Conservation (phyloP, 768 basidiomycete genomes). For the Leccinum aurantiacum region DNA sequence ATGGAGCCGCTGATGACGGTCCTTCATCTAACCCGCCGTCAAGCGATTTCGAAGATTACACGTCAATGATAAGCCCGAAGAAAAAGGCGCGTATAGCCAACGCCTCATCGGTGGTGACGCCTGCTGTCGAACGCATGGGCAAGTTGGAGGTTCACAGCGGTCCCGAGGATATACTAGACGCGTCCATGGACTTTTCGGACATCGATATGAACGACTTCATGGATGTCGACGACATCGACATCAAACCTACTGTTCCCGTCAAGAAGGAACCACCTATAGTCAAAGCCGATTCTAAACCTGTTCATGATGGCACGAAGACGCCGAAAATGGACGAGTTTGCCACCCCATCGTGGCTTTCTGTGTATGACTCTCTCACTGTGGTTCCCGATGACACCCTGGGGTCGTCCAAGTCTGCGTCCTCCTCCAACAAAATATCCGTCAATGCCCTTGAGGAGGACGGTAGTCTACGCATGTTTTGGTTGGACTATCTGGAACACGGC, state of each 20-base stretch:
- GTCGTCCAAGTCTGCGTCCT: slow-evolving; percentile 33
- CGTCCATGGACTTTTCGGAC: slow-evolving; percentile 54
- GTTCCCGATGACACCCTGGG: slow-evolving; percentile 61
- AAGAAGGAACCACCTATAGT: slow-evolving; percentile 19
- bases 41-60: slow-evolving; percentile 54
- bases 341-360: slow-evolving; percentile 66
- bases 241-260: slow-evolving; percentile 37
- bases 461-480: slow-evolving; percentile 90
- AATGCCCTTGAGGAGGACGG: slow-evolving; percentile 81
- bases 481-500: slow-evolving; percentile 87
- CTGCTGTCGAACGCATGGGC: slow-evolving; percentile 57
- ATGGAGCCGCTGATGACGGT: slow-evolving; percentile 29
- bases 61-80: slow-evolving; percentile 57
- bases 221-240: slow-evolving; percentile 56
- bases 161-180: slow-evolving; percentile 50
- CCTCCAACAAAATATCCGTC: slow-evolving; percentile 41
- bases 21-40: slow-evolving; percentile 34
- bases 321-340: slow-evolving; percentile 48
- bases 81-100: slow-evolving; percentile 55
- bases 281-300: slow-evolving; percentile 19
- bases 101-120: slow-evolving; percentile 44
- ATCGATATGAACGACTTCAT: slow-evolving; percentile 56
- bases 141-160: slow-evolving; percentile 58
- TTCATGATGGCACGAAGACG: not conserved
- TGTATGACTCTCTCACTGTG: slow-evolving; percentile 71